Evolutionary conservation across 305 asterid genomes (phyloP).

Genomic region (Andrographis paniculata): DNA sequence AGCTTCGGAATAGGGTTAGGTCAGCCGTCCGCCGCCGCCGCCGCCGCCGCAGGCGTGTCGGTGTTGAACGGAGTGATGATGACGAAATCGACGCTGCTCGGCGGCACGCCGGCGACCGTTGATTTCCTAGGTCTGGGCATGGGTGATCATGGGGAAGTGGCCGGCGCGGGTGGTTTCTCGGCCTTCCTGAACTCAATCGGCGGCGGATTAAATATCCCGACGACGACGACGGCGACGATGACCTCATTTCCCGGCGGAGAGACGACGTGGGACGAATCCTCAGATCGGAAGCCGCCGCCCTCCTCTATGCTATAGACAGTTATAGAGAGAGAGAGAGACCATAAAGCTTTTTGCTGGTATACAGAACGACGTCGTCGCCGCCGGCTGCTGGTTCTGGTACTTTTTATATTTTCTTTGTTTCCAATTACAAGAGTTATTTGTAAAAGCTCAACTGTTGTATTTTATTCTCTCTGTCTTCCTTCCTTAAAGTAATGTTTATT

Average conservation of each 20-base stretch:
- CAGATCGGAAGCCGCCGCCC: slow-evolving; percentile 41
- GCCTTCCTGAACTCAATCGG: slow-evolving; percentile 36
- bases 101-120: slow-evolving; percentile 39
- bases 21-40: background rate
- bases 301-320: slow-evolving; percentile 28
- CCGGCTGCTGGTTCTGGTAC: too few species aligned
- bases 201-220: slow-evolving; percentile 18
- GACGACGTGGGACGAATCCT: slow-evolving; percentile 31
- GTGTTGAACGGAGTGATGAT: slow-evolving; percentile 32
- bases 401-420: too few species aligned
- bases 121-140: slow-evolving; percentile 60
- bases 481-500: too few species aligned
- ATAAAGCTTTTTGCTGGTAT: background rate
- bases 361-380: too few species aligned
- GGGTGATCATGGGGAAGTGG: slow-evolving; percentile 22
- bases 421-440: too few species aligned
- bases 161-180: slow-evolving; percentile 28
- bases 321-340: background rate
- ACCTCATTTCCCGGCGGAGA: slow-evolving; percentile 20
- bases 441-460: too few species aligned
- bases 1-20: background rate
- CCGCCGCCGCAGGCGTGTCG: slow-evolving; percentile 10
- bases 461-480: too few species aligned
- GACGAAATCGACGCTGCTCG: slow-evolving; percentile 26
- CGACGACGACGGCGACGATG: too few species aligned